These are phyloP conservation scores for Clitopilus hobsonii DNA, from an alignment of 768 basidiomycete species.

Conservation along the genomic window DNA sequence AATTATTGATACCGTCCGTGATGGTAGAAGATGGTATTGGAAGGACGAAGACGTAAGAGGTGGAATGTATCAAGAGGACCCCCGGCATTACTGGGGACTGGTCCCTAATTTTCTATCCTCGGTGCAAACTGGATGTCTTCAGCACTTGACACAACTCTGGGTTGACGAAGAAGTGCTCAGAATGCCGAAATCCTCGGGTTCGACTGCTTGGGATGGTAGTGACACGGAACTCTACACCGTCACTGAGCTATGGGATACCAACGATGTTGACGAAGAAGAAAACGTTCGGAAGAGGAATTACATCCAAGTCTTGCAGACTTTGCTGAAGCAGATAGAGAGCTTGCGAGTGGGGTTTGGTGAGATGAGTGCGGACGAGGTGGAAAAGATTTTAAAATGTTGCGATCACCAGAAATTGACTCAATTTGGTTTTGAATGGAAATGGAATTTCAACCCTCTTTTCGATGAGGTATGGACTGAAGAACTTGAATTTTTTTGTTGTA, in stretches of 20 bases:
- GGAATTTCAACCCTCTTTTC: slow-evolving; percentile 3
- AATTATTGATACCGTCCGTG: slow-evolving; percentile 6
- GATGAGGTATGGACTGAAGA: neutral
- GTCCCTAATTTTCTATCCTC: slow-evolving; percentile 14
- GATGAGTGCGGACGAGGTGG: slow-evolving; percentile 5
- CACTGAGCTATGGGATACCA: slow-evolving; percentile 5
- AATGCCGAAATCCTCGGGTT: neutral
- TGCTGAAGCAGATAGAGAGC: slow-evolving; percentile 11
- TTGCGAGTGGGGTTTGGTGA: slow-evolving; percentile 12
- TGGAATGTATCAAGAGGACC: neutral
- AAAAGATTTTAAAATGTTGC: slow-evolving; percentile 7
- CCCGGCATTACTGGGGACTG: slow-evolving; percentile 11
- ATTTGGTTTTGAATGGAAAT: slow-evolving; percentile 13
- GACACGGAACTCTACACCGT: slow-evolving; percentile 5
- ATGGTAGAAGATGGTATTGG: slow-evolving; percentile 13
- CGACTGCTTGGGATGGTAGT: neutral
- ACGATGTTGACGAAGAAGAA: neutral
- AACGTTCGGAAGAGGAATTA: slow-evolving; percentile 4
- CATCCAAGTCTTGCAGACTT: slow-evolving; percentile 1
- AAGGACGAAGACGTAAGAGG: slow-evolving; percentile 2
- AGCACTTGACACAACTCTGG: slow-evolving; percentile 14
- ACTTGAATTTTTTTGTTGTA: neutral
- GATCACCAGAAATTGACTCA: slow-evolving; percentile 7
- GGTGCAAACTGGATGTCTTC: slow-evolving; percentile 1
- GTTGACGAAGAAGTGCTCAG: slow-evolving; percentile 12